Evolutionary conservation across 2,329 filamentous ascomycete genomes (phyloP), one percentile per base, ranked within the genome.

Genomic region (Cercospora sojina): DNA sequence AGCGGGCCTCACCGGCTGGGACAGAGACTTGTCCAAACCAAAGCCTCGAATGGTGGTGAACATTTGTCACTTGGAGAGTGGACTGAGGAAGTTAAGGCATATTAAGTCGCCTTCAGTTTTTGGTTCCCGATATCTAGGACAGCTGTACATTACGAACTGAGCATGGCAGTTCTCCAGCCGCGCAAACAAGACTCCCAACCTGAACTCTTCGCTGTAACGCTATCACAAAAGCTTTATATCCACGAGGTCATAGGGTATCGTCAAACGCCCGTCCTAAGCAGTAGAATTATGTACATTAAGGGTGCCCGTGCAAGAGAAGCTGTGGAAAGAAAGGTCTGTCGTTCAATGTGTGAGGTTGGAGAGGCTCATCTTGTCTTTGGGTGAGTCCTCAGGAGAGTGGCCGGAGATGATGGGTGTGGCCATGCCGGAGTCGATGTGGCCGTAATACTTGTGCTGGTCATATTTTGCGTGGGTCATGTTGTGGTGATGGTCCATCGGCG

Each of bases 361-460:
- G 20, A 79, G 70, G 69, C 76, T 77, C 77, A 79, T 79, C 72
- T 78, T 78, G 64, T 78, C 76, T 70, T 74, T 74, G 25, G 77
- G 77, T 38, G 77, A 78, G 64, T 72, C 77, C 7, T 76, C 75
- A 18, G 69, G 75, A 43, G 70, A 71, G 38, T 66, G 70, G 58
- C 70, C 68, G 7, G 74, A 72, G 12, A 69, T 65, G 59, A 72
- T 68, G 38, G 72, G 72, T 18, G 73, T 74, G 67, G 72, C 69
- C 47, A 77, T 70, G 25, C 72, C 71, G 4, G 73, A 72, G 65
- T 76, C 74, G 62, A 74, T 68, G 31, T 71, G 66, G 35, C 72
- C 59, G 23, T 67, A 58, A 41, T 59, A 60, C 59, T 65, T 59
- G 67, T 67, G 51, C 5, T 56, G 43, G 61, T 73, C 64, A 57